Conservation (phyloP, 177 flowering plant species). For the Telopea speciosissima region DNA sequence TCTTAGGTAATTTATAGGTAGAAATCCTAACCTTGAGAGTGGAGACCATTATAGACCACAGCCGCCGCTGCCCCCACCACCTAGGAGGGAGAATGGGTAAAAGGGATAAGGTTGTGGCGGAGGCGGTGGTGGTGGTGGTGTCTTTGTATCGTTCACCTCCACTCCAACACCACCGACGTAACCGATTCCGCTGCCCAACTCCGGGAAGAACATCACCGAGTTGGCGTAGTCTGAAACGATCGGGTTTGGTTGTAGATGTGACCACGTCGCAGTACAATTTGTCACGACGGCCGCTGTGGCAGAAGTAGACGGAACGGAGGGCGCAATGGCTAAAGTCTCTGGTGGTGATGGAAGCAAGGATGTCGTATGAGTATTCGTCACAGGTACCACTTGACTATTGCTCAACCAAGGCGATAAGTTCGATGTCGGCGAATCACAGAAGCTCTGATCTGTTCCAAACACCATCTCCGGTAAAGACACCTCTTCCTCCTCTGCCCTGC, state of each 20-base stretch:
- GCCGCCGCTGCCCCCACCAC: slow-evolving; percentile 22
- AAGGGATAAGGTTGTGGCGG: neutral
- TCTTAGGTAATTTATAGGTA: too few species aligned
- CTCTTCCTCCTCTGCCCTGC: slow-evolving; percentile 34
- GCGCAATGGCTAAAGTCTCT: neutral
- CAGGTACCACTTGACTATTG: neutral
- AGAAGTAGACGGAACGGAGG: neutral
- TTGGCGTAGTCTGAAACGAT: too few species aligned
- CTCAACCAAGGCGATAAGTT: slow-evolving; percentile 6
- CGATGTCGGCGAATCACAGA: neutral
- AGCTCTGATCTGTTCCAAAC: neutral
- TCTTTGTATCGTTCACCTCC: neutral
- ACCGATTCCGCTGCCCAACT: neutral
- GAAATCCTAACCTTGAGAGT: too few species aligned
- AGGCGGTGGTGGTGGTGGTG: slow-evolving; percentile 14
- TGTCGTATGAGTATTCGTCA: neutral
- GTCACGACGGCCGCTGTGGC: too few species aligned
- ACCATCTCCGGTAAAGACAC: slow-evolving; percentile 26
- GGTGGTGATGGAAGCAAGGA: neutral
- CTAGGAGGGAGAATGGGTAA: slow-evolving; percentile 59
- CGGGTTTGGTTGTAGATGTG: neutral
- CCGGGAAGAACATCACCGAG: neutral
- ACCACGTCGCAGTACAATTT: too few species aligned
- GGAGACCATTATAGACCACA: neutral
- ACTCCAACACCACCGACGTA: too few species aligned